These are phyloP conservation scores for Trichoderma endophyticum DNA, from an alignment of 2,329 filamentous ascomycete species.

Conservation along the genomic window DNA sequence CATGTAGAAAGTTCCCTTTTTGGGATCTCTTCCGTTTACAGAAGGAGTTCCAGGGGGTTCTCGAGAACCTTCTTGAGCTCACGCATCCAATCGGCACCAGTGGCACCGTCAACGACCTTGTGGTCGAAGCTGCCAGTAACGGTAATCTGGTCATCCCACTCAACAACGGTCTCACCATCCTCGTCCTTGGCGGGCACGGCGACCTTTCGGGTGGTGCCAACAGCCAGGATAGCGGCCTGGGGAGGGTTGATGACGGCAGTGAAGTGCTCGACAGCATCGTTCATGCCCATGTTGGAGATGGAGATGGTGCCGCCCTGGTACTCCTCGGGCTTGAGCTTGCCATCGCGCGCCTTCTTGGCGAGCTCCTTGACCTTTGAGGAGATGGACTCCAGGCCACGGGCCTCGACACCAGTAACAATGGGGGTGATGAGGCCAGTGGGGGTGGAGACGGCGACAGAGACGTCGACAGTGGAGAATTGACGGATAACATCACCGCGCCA, in stretches of 20 bases:
- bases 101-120: conserved; percentile 95
- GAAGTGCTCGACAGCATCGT: conserved; percentile 91
- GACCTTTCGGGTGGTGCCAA: conserved; percentile 94
- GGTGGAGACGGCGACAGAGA: conserved; percentile 93
- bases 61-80: conserved; percentile 97
- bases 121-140: conserved; percentile 97
- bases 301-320: conserved; percentile 99
- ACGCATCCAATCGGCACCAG: conserved; percentile 93
- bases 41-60: conserved; percentile 91
- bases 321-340: conserved; percentile 99
- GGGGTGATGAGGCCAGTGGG: conserved; percentile 94
- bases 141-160: conserved; percentile 96
- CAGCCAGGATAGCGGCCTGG: conserved; percentile 90
- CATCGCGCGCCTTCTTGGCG: conserved; percentile 90
- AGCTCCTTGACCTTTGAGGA: conserved; percentile 91
- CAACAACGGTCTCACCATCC: conserved; percentile 69
- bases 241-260: conserved; percentile 99
- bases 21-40: conserved; percentile 53
- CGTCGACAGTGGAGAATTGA: conserved; percentile 88
- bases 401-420: conserved; percentile 87
- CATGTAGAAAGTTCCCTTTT: background rate
- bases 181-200: conserved; percentile 81
- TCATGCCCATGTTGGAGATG: conserved; percentile 99
- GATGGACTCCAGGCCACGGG: conserved; percentile 83
- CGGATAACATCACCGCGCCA: conserved; percentile 91